phyloP scores from a whole-genome alignment of 306 rosid genomes.

The Ormosia semicastrata region DNA sequence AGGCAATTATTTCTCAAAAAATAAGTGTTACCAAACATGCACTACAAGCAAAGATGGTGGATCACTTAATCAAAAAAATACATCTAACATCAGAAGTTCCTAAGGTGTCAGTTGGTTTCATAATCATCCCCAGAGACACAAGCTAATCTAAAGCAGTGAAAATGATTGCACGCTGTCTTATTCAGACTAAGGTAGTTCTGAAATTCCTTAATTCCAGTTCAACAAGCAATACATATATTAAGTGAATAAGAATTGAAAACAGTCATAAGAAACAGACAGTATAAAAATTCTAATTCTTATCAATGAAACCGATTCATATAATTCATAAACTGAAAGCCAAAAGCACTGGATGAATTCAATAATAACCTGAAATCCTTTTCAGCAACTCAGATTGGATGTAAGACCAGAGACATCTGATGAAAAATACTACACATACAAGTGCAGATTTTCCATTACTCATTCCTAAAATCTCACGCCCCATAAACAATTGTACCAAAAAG shows the following conservation, averaged over 20 bases:
- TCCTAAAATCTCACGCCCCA: background rate
- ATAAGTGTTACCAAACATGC: too few relatives aligned
- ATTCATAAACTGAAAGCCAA: background rate
- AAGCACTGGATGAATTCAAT: background rate
- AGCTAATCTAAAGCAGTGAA: background rate
- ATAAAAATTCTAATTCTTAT: background rate
- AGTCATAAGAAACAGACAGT: background rate
- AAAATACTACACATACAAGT: background rate
- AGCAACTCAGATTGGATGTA: background rate
- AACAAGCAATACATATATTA: background rate
- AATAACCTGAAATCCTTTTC: background rate
- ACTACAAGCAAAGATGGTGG: background rate
- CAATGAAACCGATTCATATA: background rate
- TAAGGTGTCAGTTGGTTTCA: background rate
- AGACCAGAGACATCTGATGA: background rate
- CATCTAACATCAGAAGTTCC: background rate
- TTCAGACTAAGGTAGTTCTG: background rate
- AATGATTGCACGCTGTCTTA: background rate
- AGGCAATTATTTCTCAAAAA: too few relatives aligned
- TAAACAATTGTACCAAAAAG: background rate
- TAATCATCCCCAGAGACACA: background rate
- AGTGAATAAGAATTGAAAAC: background rate
- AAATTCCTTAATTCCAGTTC: background rate
- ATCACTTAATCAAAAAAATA: background rate
- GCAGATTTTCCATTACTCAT: background rate